Evolutionary conservation across 177 flowering plant genomes (phyloP), one percentile per base, ranked within the genome.

Genomic region (Vitis hybrid): DNA sequence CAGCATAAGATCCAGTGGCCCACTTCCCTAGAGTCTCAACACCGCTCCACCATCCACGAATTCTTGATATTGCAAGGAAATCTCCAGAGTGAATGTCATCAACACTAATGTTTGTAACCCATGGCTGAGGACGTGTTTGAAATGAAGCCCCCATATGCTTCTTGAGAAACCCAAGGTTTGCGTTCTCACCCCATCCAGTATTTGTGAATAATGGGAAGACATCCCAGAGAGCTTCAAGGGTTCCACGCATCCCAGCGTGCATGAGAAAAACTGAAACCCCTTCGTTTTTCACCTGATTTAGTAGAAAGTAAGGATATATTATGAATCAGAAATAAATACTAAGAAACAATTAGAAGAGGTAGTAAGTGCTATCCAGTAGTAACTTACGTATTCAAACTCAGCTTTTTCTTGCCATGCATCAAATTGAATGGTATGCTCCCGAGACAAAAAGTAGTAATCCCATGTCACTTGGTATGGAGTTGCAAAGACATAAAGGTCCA

Each of bases 31-130:
- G 73, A 24, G 98, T 92, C 83, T 96, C 98, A 79, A 96, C 91
- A 74, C 89, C 99, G 77, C 99, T 97, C 99, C 98, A 96, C 44
- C 92, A 76, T 58, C 99, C 99, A 59, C 97, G 92, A 38, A 94
- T 92, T 83, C 90, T 96, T 14, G 99, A 96, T 78, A 96, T 75
- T 12, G 88, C 99, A 54, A 96, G 87, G 69, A 96, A 90, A 78
- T 96, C 99, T 63, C 99, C 99, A 44, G 99, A 94, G 62, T 92
- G 97, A 67, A 96, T 81, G 71, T 91, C 97, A 70, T 88, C 89
- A 66, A 75, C 76, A 59, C 76, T 91, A 28, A 96, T 72, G 63
- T 92, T 90, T 55, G 97, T 90, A 54, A 86, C 77, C 98, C 97
- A 96, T 22, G 99, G 99, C 73, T 89, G 77, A 65, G 95, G 94